Conservation (phyloP, 768 basidiomycete genomes). For the Agrocybe praecox region DNA sequence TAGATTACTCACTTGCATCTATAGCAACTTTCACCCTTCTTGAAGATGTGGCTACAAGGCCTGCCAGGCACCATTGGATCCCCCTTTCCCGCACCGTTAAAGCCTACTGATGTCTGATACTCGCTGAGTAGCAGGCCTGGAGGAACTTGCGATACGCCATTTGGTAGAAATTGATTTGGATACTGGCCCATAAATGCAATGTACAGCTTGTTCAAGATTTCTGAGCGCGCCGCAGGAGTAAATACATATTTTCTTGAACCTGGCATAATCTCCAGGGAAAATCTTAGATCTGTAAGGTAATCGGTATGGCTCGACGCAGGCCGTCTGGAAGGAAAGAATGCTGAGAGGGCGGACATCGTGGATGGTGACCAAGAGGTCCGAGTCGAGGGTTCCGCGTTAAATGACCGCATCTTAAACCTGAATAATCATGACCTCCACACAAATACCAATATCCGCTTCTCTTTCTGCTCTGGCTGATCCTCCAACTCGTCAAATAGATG, state of each 20-base stretch:
- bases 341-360: conserved; percentile 23
- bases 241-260: conserved; percentile 78
- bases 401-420: conserved; percentile 12
- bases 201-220: conserved; percentile 82
- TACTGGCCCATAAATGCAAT: conserved; percentile 82
- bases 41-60: conserved; percentile 84
- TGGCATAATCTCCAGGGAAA: conserved; percentile 80
- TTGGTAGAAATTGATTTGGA: conserved; percentile 71
- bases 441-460: conserved; percentile 17
- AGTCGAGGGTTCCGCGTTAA: not conserved
- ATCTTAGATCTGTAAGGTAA: conserved; percentile 72
- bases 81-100: conserved; percentile 60
- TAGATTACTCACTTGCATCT: conserved; percentile 79
- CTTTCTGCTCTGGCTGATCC: conserved; percentile 68
- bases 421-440: conserved; percentile 24
- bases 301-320: conserved; percentile 36
- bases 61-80: conserved; percentile 66
- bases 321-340: conserved; percentile 27
- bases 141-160: conserved; percentile 62
- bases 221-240: conserved; percentile 71
- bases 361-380: conserved; percentile 10
- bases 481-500: conserved; percentile 62
- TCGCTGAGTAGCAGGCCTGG: conserved; percentile 68
- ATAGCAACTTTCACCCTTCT: conserved; percentile 91
- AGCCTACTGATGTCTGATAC: conserved; percentile 61